These are phyloP conservation scores for Aspergillus egyptiacus DNA, from an alignment of 495 filamentous ascomycete species.

Conservation along the genomic window DNA sequence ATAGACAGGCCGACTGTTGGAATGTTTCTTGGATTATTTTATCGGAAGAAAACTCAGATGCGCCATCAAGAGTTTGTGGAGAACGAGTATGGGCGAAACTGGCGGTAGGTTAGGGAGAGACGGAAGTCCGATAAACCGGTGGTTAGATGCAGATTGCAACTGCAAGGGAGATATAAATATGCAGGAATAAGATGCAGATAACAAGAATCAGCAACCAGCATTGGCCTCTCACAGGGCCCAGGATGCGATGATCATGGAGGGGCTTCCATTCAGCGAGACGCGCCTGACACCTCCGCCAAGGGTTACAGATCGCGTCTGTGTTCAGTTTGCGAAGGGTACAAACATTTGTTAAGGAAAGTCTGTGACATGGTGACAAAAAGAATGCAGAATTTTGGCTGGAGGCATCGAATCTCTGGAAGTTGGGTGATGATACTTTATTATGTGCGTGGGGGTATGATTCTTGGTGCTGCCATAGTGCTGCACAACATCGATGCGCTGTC, in stretches of 20 bases:
- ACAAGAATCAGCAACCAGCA: no score
- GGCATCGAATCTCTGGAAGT: background rate
- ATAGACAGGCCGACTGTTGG: conserved; percentile 16
- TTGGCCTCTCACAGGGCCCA: conserved; percentile 4
- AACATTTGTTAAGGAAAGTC: no score
- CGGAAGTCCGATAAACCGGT: no score
- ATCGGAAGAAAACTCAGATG: conserved; percentile 2
- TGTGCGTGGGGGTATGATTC: no score
- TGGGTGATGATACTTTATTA: no score
- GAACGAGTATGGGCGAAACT: background rate
- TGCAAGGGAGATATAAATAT: conserved; percentile 9
- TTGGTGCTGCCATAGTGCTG: no score
- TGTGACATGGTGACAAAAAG: no score
- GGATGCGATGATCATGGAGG: conserved; percentile 14
- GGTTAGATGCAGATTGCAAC: no score
- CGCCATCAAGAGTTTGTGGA: background rate
- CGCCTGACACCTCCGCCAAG: conserved; percentile 13
- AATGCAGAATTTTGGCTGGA: no score
- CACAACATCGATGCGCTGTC: no score
- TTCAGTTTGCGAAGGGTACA: background rate
- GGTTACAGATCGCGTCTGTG: conserved; percentile 14
- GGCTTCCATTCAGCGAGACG: conserved; percentile 14
- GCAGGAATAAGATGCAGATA: background rate
- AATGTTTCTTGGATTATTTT: no score
- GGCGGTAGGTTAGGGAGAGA: background rate